A percentile compares a stretch with the other conserved stretches of the same genome.
Conservation (phyloP, 139 green algal species). For the Tetratostichococcus sp. region DNA sequence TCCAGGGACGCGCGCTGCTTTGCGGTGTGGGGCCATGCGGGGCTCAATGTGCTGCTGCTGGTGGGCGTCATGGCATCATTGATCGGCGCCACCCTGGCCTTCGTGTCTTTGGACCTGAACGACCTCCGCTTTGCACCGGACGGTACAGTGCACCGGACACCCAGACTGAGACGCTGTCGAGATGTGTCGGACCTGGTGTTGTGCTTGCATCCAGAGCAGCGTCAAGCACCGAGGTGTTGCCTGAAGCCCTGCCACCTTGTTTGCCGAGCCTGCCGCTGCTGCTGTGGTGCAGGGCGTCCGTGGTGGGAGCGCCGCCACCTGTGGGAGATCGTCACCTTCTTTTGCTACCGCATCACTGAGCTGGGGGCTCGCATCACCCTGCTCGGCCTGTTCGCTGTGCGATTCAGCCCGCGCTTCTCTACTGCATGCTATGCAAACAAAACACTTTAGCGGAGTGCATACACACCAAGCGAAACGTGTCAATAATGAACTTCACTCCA, state of each 20-base stretch:
- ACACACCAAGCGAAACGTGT: too few species aligned
- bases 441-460: too few species aligned
- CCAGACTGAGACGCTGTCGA: too few species aligned
- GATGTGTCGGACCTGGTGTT: too few species aligned
- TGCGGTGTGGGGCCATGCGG: not conserved
- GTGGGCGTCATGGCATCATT: conserved; percentile 3
- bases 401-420: not conserved
- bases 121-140: conserved; percentile 17
- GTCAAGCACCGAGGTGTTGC: too few species aligned
- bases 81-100: conserved; percentile 23
- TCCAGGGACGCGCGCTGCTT: not conserved
- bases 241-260: too few species aligned
- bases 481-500: too few species aligned
- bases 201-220: too few species aligned
- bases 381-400: conserved; percentile 25
- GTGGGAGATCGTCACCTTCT: conserved; percentile 16
- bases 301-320: conserved; percentile 7
- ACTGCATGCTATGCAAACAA: too few species aligned
- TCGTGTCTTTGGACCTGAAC: conserved; percentile 28
- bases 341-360: conserved; percentile 24
- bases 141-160: not conserved
- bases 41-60: not conserved
- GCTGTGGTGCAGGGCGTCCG: not conserved
- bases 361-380: conserved; percentile 16
- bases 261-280: not conserved